Conservation (phyloP, 495 filamentous ascomycete species). For the Penicillium maclennaniae region DNA sequence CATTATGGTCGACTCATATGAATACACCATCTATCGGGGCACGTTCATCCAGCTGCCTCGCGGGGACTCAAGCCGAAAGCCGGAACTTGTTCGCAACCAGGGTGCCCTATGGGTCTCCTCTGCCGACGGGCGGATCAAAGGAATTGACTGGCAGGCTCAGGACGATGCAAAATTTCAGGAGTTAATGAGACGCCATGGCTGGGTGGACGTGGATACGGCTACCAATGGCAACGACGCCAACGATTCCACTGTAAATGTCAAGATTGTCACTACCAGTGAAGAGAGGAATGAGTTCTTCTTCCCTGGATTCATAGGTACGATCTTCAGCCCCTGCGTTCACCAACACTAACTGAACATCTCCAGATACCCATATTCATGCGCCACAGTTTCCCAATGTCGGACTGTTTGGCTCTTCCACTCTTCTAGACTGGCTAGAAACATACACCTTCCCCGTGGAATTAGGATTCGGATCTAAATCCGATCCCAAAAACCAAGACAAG, state of each 20-base stretch:
- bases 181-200: constrained; percentile 46
- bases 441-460: constrained; percentile 96
- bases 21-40: constrained; percentile 40
- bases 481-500: constrained; percentile 11
- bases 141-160: constrained; percentile 31
- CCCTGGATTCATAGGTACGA: constrained; percentile 81
- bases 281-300: constrained; percentile 71
- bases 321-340: neutral
- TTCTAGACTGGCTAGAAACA: constrained; percentile 84
- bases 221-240: neutral
- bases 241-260: constrained; percentile 13
- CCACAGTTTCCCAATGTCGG: constrained; percentile 90
- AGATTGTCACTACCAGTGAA: constrained; percentile 30
- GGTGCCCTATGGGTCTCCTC: constrained; percentile 63
- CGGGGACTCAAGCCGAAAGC: constrained; percentile 16
- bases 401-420: constrained; percentile 83
- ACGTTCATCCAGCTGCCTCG: constrained; percentile 46
- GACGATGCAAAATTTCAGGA: constrained; percentile 37
- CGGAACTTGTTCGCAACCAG: constrained; percentile 37
- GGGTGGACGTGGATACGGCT: constrained; percentile 15
- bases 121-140: constrained; percentile 57
- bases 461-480: constrained; percentile 47
- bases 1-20: constrained; percentile 11
- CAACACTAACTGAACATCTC: constrained; percentile 7
- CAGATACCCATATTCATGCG: constrained; percentile 95